Evolutionary conservation across 345 rosid species (phyloP), one percentile per base, ranked within the genome.

Genomic region (Ailanthus altissimus): DNA sequence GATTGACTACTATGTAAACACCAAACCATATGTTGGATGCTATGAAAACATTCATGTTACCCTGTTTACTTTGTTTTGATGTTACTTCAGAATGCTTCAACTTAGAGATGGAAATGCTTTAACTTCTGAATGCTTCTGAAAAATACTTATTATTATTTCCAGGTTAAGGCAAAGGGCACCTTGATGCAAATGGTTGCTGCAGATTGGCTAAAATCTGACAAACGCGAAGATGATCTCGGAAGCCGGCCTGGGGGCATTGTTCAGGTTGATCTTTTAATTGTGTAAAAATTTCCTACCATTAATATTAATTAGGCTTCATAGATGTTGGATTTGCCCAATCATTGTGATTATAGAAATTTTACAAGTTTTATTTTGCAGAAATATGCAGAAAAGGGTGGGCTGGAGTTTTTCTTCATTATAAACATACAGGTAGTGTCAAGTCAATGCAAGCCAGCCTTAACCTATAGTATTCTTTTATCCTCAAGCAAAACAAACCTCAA

Each of bases 101-200:
- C 46, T 70, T 61, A n/a, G 10, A 13, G 70, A 40, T 20, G 47
- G 20, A 53, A 45, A 53, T 40, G 8, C 38, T 32, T 32, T 32
- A 32, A 32, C 38, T 32, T 32, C 38, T 32, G 38, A 32, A 32
- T 32, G 38, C 38, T 32, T 32, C 38, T 32, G 38, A 32, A 32
- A n/a, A 1, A 1, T 32, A 32, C 38, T 32, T 32, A 32, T 32
- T 32, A 32, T 75, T 54, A 63, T 57, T 78, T 75, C 62, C 87
- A 94, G 98, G 76, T 94, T 68, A 93, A 88, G 89, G 97, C 97
- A 42, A 94, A 89, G 77, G 95, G 91, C 67, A 88, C 91, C 50
- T 77, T 89, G 90, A 91, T 93, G 98, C 90, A 90, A 84, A 93
- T 93, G 98, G 94, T 94, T 74, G 98, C 93, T 71, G 98, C 98